Conservation (phyloP, 306 rosid genomes). For the Boehmeria nivea region DNA sequence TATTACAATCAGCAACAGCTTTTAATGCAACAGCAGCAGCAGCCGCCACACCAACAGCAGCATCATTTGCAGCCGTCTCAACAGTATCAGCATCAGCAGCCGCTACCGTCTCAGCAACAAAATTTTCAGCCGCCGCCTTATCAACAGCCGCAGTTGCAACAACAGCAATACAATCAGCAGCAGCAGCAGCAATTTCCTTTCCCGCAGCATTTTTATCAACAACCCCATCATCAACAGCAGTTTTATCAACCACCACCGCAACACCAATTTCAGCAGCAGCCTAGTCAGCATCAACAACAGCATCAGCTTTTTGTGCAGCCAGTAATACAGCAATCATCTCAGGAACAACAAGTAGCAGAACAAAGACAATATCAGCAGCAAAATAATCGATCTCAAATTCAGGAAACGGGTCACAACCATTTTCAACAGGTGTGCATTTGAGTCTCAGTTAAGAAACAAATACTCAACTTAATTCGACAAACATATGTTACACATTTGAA, state of each 20-base stretch:
- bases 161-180: constrained; percentile 39
- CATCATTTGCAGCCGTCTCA: constrained; percentile 21
- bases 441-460: neutral
- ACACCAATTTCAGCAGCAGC: constrained; percentile 30
- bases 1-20: constrained; percentile 76
- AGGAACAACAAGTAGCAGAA: constrained; percentile 20
- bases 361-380: constrained; percentile 25
- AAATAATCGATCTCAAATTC: constrained; percentile 11
- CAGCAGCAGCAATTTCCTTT: constrained; percentile 31
- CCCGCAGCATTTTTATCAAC: constrained; percentile 38
- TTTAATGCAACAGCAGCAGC: constrained; percentile 38
- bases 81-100: constrained; percentile 47
- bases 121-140: constrained; percentile 33
- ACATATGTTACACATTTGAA: neutral
- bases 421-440: constrained; percentile 25
- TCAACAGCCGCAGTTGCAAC: constrained; percentile 35
- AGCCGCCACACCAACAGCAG: constrained; percentile 27
- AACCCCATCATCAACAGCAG: constrained; percentile 36
- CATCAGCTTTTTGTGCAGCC: constrained; percentile 26
- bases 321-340: constrained; percentile 11
- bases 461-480: neutral
- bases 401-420: constrained; percentile 17
- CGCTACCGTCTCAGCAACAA: constrained; percentile 39
- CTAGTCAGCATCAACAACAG: constrained; percentile 49
- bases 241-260: constrained; percentile 28